Percentiles rank a stretch among this genome's conserved stretches.
Evolutionary conservation across 768 basidiomycete species (phyloP).

Genomic region (Naganishia randhawae): DNA sequence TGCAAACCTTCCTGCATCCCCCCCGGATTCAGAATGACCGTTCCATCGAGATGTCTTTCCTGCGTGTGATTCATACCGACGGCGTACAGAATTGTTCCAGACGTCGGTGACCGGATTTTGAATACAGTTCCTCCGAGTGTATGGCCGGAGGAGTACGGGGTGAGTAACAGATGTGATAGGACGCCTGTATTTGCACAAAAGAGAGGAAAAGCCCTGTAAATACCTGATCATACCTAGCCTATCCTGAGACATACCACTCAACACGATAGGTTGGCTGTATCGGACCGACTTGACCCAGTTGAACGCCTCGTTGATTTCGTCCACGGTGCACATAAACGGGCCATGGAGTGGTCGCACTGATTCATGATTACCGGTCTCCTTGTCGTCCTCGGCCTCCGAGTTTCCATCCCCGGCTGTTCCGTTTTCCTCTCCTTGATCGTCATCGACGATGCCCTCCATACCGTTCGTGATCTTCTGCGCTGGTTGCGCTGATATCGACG

Average conservation of each 20-base stretch:
- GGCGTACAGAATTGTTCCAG: slow-evolving; percentile 91
- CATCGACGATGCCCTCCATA: slow-evolving; percentile 13
- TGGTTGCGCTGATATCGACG: not conserved
- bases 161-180: slow-evolving; percentile 55
- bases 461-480: not conserved
- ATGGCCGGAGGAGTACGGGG: slow-evolving; percentile 91
- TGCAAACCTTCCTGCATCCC: slow-evolving; percentile 53
- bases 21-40: slow-evolving; percentile 62
- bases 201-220: too few relatives aligned
- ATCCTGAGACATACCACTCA: slow-evolving; percentile 75
- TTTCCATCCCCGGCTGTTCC: too few relatives aligned
- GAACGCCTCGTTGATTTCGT: slow-evolving; percentile 89
- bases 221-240: too few relatives aligned
- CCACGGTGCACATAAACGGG: slow-evolving; percentile 66
- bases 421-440: slow-evolving; percentile 34
- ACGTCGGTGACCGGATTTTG: slow-evolving; percentile 97
- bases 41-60: slow-evolving; percentile 91
- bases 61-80: slow-evolving; percentile 93
- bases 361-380: slow-evolving; percentile 17
- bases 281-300: slow-evolving; percentile 84
- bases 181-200: too few relatives aligned
- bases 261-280: slow-evolving; percentile 91
- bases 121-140: slow-evolving; percentile 94
- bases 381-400: slow-evolving; percentile 34
- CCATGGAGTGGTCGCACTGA: slow-evolving; percentile 43